A percentile compares a stretch with the other conserved stretches of the same genome.
These are phyloP conservation scores for Starmera stellimalicola DNA, from an alignment of 1,139 yeast species.

Conservation along the genomic window DNA sequence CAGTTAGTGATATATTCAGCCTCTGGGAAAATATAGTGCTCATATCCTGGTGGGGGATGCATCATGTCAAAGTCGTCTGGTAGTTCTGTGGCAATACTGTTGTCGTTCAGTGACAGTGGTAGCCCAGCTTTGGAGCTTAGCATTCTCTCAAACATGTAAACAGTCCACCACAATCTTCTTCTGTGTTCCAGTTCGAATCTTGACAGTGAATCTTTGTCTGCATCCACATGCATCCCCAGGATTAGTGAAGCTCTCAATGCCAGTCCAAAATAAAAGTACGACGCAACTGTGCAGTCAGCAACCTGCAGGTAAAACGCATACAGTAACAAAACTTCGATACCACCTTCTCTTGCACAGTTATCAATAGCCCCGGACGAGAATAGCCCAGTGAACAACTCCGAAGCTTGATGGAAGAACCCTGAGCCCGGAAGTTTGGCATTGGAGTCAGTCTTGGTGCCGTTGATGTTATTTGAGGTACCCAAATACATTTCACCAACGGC, in stretches of 20 bases:
- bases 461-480: conserved; percentile 50
- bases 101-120: conserved; percentile 71
- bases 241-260: conserved; percentile 68
- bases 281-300: conserved; percentile 77
- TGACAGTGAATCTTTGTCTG: conserved; percentile 54
- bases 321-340: conserved; percentile 67
- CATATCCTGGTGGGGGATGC: conserved; percentile 46
- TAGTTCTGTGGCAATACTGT: conserved; percentile 65
- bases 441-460: conserved; percentile 28
- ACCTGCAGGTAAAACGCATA: conserved; percentile 80
- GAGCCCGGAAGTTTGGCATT: conserved; percentile 57
- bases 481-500: conserved; percentile 83
- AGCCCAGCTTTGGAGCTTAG: conserved; percentile 77
- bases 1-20: conserved; percentile 74
- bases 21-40: conserved; percentile 67
- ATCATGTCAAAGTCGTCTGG: conserved; percentile 66
- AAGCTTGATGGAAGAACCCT: conserved; percentile 67
- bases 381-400: conserved; percentile 63
- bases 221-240: conserved; percentile 78
- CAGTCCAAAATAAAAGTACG: conserved; percentile 72
- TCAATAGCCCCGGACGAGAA: conserved; percentile 77
- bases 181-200: conserved; percentile 71
- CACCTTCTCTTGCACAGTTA: conserved; percentile 68
- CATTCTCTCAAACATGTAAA: conserved; percentile 83
- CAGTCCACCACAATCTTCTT: conserved; percentile 86